These are phyloP conservation scores for Rhodotorula sp. DNA, from an alignment of 1,284 basidiomycete species.

Conservation along the genomic window DNA sequence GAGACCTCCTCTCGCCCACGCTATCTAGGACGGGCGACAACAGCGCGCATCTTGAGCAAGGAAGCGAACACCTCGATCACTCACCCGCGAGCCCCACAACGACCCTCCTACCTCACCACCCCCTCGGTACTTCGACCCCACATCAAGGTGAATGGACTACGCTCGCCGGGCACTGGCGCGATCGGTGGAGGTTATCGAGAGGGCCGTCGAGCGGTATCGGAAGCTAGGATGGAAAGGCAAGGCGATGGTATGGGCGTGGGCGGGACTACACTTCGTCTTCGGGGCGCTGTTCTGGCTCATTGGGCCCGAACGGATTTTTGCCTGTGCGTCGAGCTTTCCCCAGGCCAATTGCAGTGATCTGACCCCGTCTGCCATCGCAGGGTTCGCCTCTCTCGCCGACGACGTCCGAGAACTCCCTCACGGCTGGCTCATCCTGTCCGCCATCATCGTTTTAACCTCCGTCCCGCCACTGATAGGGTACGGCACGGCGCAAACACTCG, in stretches of 20 bases:
- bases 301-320: slow-evolving; percentile 61
- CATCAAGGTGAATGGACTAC: no score
- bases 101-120: no score
- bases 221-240: slow-evolving; percentile 3
- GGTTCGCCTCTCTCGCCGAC: slow-evolving; percentile 66
- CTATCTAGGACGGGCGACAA: no score
- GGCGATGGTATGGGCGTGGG: slow-evolving; percentile 21
- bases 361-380: background rate
- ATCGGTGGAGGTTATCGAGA: no score
- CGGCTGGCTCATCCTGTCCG: slow-evolving; percentile 59
- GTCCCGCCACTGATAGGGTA: slow-evolving; percentile 78
- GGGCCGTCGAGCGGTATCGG: slow-evolving; percentile 11
- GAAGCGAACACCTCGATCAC: no score
- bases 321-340: slow-evolving; percentile 18
- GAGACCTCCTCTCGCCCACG: no score
- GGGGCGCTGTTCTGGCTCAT: slow-evolving; percentile 54
- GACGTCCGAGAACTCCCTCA: slow-evolving; percentile 60
- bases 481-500: slow-evolving; percentile 62
- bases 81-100: no score
- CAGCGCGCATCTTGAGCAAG: no score
- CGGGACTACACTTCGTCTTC: slow-evolving; percentile 32
- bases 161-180: no score
- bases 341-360: no score
- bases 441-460: slow-evolving; percentile 58
- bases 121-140: no score